These are phyloP conservation scores for Ustilago bromivora DNA, from an alignment of 1,284 basidiomycete species.

Conservation along the genomic window DNA sequence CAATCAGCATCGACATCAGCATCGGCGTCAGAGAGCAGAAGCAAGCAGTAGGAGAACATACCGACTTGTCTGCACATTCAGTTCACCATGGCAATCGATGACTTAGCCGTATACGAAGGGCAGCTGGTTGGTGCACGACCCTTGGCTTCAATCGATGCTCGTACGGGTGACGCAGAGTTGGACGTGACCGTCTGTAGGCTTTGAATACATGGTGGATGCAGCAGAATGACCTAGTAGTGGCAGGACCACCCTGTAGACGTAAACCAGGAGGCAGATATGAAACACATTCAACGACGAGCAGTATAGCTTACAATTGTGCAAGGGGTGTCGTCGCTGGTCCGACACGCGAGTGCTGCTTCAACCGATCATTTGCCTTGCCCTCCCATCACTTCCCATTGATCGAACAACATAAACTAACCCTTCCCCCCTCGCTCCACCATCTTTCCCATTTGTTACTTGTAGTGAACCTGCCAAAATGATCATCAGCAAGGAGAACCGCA, in stretches of 20 bases:
- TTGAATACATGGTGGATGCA: too few species aligned
- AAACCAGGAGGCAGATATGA: too few species aligned
- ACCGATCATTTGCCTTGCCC: constrained; percentile 1
- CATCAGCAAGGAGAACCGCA: constrained; percentile 70
- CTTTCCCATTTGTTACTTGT: neutral
- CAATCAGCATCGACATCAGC: neutral
- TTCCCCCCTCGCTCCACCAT: neutral
- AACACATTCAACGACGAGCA: too few species aligned
- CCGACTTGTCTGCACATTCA: neutral
- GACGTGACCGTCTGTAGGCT: too few species aligned
- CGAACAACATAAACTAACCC: constrained; percentile 16
- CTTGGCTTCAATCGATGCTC: too few species aligned
- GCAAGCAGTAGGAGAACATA: neutral
- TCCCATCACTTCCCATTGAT: neutral
- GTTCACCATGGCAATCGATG: too few species aligned
- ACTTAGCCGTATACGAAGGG: too few species aligned
- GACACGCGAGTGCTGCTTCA: too few species aligned
- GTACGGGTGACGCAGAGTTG: too few species aligned
- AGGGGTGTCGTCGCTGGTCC: neutral
- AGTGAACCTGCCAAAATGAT: constrained; percentile 58
- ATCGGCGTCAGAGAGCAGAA: neutral
- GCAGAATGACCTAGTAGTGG: too few species aligned
- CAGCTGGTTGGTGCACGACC: too few species aligned
- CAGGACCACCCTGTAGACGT: too few species aligned
- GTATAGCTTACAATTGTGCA: neutral